These are phyloP conservation scores for Zancudomyces culisetae DNA, from an alignment of 371 early-diverging fungal genomes.

Conservation along the genomic window DNA sequence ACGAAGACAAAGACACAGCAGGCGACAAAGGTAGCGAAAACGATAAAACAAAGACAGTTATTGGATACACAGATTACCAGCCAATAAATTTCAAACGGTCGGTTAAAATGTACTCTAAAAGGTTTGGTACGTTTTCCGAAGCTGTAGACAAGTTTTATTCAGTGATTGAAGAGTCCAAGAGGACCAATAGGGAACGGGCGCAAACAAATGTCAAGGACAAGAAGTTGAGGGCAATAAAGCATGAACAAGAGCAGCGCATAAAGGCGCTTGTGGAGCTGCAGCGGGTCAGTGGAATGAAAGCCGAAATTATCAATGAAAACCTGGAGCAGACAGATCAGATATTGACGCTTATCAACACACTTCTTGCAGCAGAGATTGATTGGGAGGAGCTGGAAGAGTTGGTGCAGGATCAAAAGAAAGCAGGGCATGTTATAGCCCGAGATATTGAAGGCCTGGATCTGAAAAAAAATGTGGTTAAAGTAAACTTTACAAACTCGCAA, in stretches of 20 bases:
- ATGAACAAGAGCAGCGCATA: constrained; percentile 62
- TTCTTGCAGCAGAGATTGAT: constrained; percentile 83
- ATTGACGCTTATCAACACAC: constrained; percentile 62
- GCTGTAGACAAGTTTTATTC: constrained; percentile 87
- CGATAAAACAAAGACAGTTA: constrained; percentile 33
- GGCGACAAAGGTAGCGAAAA: constrained; percentile 12
- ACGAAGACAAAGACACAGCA: constrained; percentile 7
- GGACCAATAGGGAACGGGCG: constrained; percentile 41
- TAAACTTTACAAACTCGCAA: constrained; percentile 20
- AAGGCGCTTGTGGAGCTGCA: constrained; percentile 45
- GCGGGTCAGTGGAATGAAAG: constrained; percentile 40
- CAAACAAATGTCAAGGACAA: constrained; percentile 61
- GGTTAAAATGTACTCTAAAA: constrained; percentile 25
- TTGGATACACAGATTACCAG: constrained; percentile 58
- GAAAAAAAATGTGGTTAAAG: constrained; percentile 46
- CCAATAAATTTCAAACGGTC: constrained; percentile 66
- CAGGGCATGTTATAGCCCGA: constrained; percentile 60
- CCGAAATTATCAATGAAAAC: constrained; percentile 65
- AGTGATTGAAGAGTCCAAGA: constrained; percentile 68
- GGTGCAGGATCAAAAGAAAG: constrained; percentile 57
- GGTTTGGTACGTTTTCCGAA: constrained; percentile 53
- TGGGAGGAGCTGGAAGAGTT: constrained; percentile 84
- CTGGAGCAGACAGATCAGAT: constrained; percentile 68
- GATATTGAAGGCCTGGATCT: constrained; percentile 52
- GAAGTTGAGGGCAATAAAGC: constrained; percentile 61